These are phyloP conservation scores for Penicillium parvum DNA, from an alignment of 495 filamentous ascomycete species.

Conservation along the genomic window DNA sequence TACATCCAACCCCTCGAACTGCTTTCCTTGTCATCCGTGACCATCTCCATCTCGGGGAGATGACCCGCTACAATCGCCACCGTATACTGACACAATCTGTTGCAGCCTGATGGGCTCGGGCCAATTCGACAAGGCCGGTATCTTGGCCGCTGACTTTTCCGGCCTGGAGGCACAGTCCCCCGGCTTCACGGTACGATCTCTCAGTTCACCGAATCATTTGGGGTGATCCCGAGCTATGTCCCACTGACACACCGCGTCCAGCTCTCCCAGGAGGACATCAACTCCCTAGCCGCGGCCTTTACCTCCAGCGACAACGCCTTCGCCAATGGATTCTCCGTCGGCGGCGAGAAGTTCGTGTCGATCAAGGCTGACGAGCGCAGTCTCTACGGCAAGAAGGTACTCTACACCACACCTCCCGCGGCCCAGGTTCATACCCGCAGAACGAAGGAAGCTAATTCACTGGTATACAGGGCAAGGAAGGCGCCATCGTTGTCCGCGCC, in stretches of 20 bases:
- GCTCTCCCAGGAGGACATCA: conserved; percentile 40
- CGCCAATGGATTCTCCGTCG: conserved; percentile 61
- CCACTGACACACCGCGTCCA: conserved; percentile 13
- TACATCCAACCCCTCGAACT: conserved; percentile 29
- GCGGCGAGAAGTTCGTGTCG: conserved; percentile 66
- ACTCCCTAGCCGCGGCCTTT: conserved; percentile 31
- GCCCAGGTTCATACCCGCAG: not conserved
- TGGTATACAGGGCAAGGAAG: conserved; percentile 65
- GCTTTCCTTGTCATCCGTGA: not conserved
- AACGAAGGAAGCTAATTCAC: not conserved
- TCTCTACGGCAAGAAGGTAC: conserved; percentile 83
- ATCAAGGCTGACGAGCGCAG: conserved; percentile 69
- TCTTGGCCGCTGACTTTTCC: conserved; percentile 76
- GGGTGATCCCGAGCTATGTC: too few species aligned
- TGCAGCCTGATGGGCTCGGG: conserved; percentile 74
- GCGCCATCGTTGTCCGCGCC: conserved; percentile 76
- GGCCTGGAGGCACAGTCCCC: conserved; percentile 74
- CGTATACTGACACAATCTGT: conserved; percentile 17
- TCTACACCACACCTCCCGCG: conserved; percentile 3
- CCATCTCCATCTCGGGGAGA: not conserved
- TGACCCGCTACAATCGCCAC: conserved; percentile 9
- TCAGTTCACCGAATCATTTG: too few species aligned
- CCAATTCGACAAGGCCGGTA: conserved; percentile 83
- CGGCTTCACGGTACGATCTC: conserved; percentile 59
- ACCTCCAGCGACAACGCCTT: conserved; percentile 25